Conservation (phyloP, 2,329 filamentous ascomycete genomes). For the Pseudodiploospora longispora region DNA sequence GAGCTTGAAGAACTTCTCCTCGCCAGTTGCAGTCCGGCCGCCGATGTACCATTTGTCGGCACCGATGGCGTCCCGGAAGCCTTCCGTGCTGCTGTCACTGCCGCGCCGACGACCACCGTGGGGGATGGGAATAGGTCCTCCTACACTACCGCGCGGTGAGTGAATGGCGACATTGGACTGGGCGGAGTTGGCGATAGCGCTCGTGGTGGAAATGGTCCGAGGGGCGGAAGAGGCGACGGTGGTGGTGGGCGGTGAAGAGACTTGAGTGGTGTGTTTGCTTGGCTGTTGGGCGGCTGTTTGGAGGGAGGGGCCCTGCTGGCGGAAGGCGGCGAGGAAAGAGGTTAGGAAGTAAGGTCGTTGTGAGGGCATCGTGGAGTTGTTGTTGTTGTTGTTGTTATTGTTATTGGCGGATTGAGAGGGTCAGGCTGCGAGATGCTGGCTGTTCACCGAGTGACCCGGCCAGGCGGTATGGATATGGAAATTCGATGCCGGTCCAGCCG, state of each 20-base stretch:
- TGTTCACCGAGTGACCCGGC: background rate
- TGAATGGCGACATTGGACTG: constrained; percentile 21
- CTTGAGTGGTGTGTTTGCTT: constrained; percentile 25
- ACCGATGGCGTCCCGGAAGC: constrained; percentile 63
- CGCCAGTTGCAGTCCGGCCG: constrained; percentile 65
- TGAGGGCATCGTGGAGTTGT: constrained; percentile 34
- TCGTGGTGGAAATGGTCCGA: constrained; percentile 13
- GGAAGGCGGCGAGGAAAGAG: constrained; percentile 48
- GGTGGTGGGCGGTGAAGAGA: constrained; percentile 18
- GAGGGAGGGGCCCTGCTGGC: constrained; percentile 35
- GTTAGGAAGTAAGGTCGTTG: constrained; percentile 50
- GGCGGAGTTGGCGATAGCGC: constrained; percentile 16
- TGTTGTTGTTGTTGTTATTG: background rate
- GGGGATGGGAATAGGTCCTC: constrained; percentile 32
- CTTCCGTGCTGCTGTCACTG: constrained; percentile 68
- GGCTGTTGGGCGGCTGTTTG: constrained; percentile 24
- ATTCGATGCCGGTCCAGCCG: no score
- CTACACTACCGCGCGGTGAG: constrained; percentile 17
- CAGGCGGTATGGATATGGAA: background rate
- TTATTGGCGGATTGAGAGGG: background rate
- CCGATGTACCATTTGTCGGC: constrained; percentile 79
- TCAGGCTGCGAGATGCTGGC: no score
- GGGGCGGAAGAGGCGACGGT: constrained; percentile 18
- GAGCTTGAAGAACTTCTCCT: constrained; percentile 74
- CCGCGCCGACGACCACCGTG: constrained; percentile 46